Evolutionary conservation across 2,329 filamentous ascomycete species (phyloP).

Genomic region (Thielaviopsis musarum): DNA sequence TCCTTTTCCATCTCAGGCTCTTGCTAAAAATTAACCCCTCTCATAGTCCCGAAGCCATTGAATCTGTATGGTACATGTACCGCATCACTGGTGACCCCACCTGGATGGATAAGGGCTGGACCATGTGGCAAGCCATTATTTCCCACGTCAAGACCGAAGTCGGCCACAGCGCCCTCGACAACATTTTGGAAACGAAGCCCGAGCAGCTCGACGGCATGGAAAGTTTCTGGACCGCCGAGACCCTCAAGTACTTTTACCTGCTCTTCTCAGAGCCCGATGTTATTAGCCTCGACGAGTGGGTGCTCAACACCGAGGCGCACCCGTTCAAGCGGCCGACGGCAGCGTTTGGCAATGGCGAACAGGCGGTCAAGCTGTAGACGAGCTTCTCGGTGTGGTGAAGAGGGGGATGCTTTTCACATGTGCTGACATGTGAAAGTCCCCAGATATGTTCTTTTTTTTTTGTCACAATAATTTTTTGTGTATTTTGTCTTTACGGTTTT

Average conservation of each 20-base stretch:
- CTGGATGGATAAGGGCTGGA: conserved; percentile 73
- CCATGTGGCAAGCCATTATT: conserved; percentile 62
- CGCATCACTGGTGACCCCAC: conserved; percentile 63
- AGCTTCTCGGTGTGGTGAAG: not conserved
- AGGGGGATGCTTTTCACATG: not conserved
- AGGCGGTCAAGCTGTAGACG: not conserved
- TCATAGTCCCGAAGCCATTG: conserved; percentile 66
- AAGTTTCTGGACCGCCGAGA: conserved; percentile 83
- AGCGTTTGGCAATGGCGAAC: conserved; percentile 9
- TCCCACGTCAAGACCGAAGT: conserved; percentile 46
- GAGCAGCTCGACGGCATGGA: conserved; percentile 51
- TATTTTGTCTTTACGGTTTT: not conserved
- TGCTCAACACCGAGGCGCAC: conserved; percentile 48
- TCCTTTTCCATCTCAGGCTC: not conserved
- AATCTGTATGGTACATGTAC: conserved; percentile 80
- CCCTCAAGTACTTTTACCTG: conserved; percentile 81
- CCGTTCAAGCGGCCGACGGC: conserved; percentile 32
- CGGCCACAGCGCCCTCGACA: conserved; percentile 53
- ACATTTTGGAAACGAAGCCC: conserved; percentile 34
- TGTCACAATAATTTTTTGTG: no score
- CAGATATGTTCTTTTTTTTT: no score
- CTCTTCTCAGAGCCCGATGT: conserved; percentile 53
- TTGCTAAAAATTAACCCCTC: not conserved
- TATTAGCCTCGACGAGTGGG: conserved; percentile 52
- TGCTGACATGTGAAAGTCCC: not conserved